Evolutionary conservation across 2,329 filamentous ascomycete genomes (phyloP).

Genomic region (Phoma herbarum): DNA sequence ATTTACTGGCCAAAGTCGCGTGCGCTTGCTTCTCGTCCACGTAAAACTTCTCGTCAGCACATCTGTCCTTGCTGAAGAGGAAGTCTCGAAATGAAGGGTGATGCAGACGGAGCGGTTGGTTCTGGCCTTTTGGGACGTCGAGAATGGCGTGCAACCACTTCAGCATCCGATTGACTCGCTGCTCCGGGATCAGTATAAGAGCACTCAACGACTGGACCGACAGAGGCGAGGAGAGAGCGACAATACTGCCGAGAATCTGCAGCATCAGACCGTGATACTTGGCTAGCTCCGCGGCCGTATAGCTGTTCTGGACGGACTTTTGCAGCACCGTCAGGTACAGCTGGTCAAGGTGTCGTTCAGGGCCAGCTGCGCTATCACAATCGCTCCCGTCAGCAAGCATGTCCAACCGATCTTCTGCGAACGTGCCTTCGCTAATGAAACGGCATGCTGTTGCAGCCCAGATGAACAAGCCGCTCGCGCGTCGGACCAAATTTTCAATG

Average conservation of each 20-base stretch:
- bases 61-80: constrained; percentile 35
- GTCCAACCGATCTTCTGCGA: too few species aligned
- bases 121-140: constrained; percentile 35
- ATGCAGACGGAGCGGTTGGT: constrained; percentile 44
- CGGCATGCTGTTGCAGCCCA: too few species aligned
- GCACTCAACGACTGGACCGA: constrained; percentile 23
- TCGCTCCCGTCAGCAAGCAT: too few species aligned
- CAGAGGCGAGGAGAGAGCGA: constrained; percentile 33
- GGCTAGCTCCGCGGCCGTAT: constrained; percentile 34
- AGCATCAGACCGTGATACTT: constrained; percentile 26
- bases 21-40: constrained; percentile 49
- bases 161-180: constrained; percentile 29
- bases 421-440: too few species aligned
- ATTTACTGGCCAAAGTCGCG: constrained; percentile 42
- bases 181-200: constrained; percentile 25
- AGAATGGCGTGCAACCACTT: constrained; percentile 43
- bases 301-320: constrained; percentile 41
- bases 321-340: constrained; percentile 33
- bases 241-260: constrained; percentile 29
- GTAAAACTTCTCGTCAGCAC: constrained; percentile 48
- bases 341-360: too few species aligned
- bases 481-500: constrained; percentile 38
- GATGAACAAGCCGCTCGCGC: constrained; percentile 41
- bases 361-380: too few species aligned
- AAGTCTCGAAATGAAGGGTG: constrained; percentile 44